phyloP scores from a whole-genome alignment of 495 filamentous ascomycete species.

The Cenococcum geophilum region DNA sequence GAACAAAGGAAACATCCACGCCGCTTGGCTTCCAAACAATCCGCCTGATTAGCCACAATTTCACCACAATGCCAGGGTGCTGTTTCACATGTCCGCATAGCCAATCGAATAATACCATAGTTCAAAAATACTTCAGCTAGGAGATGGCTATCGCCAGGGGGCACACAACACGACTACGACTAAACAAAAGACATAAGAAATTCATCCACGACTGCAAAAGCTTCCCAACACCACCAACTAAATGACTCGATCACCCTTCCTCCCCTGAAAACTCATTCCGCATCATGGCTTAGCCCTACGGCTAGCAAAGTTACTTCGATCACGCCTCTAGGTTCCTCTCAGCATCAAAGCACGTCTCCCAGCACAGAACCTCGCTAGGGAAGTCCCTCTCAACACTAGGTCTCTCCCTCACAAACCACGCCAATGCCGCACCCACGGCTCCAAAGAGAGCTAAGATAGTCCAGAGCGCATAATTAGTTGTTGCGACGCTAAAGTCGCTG shows the following conservation, averaged over 20 bases:
- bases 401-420: constrained; percentile 42
- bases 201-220: neutral
- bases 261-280: neutral
- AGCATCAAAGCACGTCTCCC: constrained; percentile 45
- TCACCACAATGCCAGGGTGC: neutral
- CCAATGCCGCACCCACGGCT: constrained; percentile 38
- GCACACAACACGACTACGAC: neutral
- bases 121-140: neutral
- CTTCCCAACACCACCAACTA: neutral
- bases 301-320: neutral
- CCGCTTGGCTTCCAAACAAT: neutral
- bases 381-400: constrained; percentile 40
- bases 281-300: neutral
- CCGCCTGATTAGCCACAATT: neutral
- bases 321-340: constrained; percentile 13
- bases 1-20: neutral
- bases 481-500: constrained; percentile 37
- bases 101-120: no score
- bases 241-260: neutral
- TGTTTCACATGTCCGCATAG: neutral
- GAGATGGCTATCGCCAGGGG: neutral
- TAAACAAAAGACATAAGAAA: neutral
- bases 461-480: constrained; percentile 41
- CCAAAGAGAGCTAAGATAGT: constrained; percentile 37
- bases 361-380: constrained; percentile 39